Base-by-base conservation (phyloP, 1,139 yeast species). In the Sugiyamaella castrensis region DNA sequence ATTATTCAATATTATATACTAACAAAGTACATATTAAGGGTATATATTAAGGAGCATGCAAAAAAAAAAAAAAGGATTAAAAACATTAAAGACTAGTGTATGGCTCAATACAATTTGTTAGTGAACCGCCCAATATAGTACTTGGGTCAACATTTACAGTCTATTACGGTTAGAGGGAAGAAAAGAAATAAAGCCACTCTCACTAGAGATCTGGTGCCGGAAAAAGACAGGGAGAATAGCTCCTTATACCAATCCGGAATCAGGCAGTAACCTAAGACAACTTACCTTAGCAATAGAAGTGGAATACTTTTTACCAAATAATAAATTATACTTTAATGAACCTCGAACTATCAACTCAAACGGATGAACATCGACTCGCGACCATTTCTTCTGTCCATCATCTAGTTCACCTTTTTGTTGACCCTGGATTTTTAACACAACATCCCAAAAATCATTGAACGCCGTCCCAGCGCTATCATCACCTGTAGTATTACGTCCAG, bases 281-380 rank as follows among this genome's bases (percentile, higher is more conserved):
- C 48, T 35, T 42, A 42, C 46, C 34, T 57, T 53, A 42, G 67
- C 54, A 42, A 62, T 58, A 34, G 63, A 53, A 12, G 57, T 62
- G 2, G 64, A 59, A n/a, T 58, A 57, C 47, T 60, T 53, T 8
- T 59, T 57, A 27, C 67, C 67, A 30, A 91, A 73, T 1, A 95
- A 92, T 44, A 91, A 71, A 48, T 77, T 79, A 66, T 92, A 91
- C 64, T 80, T 81, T 65, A 91, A 74, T 16, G 83, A 82, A 0
- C 98, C 98, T 40, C 96, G 74, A 1, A 91, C 74, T 27, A 89
- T 85, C 59, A 91, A 71, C 54, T 89, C 96, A 66, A 91, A 91
- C 10, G 96, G 96, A 61, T 87, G 81, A 55, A 81, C 79, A 24
- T 86, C 81, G 15, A 92, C 80, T 16, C 75, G 72, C 48, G 80